Percentiles rank a stretch among this genome's conserved stretches.
phyloP scores from a whole-genome alignment of 768 basidiomycete species.

The Coprinopsis strossmayeri region DNA sequence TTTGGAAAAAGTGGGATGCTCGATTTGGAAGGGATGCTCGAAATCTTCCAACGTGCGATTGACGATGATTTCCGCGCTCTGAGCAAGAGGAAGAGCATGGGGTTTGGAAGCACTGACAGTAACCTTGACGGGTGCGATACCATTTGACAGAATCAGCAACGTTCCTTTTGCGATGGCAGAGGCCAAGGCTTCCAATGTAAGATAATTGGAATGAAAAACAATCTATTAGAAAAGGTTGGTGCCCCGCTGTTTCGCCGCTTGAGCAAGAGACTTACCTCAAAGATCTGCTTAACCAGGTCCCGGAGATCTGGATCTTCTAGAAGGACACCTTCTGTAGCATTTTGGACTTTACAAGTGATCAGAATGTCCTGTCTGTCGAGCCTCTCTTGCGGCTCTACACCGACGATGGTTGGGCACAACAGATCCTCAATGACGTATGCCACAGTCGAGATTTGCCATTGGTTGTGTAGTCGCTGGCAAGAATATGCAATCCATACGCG shows the following conservation, averaged over 20 bases:
- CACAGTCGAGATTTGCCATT: conserved; percentile 18
- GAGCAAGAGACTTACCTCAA: conserved; percentile 21
- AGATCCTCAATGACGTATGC: conserved; percentile 32
- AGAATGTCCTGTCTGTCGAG: conserved; percentile 54
- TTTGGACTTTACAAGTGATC: conserved; percentile 31
- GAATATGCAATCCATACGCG: conserved; percentile 33
- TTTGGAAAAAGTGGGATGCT: not conserved
- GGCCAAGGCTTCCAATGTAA: conserved; percentile 68
- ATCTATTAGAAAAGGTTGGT: not conserved
- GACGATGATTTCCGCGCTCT: conserved; percentile 58
- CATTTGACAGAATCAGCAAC: conserved; percentile 23
- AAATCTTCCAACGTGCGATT: conserved; percentile 37
- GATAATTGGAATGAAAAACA: conserved; percentile 37
- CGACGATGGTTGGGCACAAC: conserved; percentile 50
- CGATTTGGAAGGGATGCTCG: not conserved
- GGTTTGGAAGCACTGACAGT: conserved; percentile 66
- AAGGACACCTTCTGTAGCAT: conserved; percentile 14
- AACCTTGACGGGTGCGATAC: conserved; percentile 24
- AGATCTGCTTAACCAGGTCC: conserved; percentile 28
- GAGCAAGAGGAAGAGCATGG: conserved; percentile 59
- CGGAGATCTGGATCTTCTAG: conserved; percentile 33
- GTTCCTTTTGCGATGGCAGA: conserved; percentile 45
- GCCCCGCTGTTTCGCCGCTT: not conserved
- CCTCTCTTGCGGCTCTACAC: conserved; percentile 64
- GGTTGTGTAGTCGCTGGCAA: conserved; percentile 11